phyloP scores from a whole-genome alignment of 1,284 basidiomycete species.

The Retiboletus flavoniger region DNA sequence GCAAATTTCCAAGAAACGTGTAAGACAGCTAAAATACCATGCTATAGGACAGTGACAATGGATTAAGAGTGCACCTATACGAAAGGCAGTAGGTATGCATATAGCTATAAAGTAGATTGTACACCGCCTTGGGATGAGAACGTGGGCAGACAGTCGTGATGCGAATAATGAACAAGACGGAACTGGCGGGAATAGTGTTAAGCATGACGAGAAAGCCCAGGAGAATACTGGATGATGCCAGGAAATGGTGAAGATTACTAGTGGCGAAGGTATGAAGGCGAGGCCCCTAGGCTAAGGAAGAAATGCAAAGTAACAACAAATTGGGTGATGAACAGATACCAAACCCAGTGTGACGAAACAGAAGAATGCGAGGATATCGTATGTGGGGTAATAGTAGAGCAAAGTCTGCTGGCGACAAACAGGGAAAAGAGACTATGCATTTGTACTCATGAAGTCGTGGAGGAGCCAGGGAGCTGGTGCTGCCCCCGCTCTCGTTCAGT shows the following conservation, averaged over 20 bases:
- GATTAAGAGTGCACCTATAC: conserved; percentile 37
- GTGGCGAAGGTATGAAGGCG: conserved; percentile 33
- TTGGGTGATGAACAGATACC: conserved; percentile 24
- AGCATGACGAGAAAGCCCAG: conserved; percentile 28
- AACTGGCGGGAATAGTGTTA: conserved; percentile 23
- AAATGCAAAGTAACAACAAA: conserved; percentile 26
- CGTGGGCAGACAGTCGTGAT: conserved; percentile 26
- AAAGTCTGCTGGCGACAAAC: conserved; percentile 20
- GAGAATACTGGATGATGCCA: conserved; percentile 32
- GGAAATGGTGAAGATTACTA: conserved; percentile 31
- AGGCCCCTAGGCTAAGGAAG: conserved; percentile 18
- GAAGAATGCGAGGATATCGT: conserved; percentile 31
- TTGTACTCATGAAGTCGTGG: conserved; percentile 31
- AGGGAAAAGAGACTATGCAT: conserved; percentile 11
- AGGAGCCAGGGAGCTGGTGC: conserved; percentile 24
- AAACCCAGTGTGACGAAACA: conserved; percentile 22
- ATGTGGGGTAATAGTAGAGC: conserved; percentile 26
- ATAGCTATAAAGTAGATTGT: conserved; percentile 38
- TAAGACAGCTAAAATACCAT: conserved; percentile 21
- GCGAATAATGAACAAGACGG: conserved; percentile 27
- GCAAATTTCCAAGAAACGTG: background rate
- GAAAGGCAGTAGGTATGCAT: conserved; percentile 36
- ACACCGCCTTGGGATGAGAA: conserved; percentile 30
- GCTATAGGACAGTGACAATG: conserved; percentile 25
- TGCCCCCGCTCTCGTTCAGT: conserved; percentile 54